phyloP scores from a whole-genome alignment of 75 land plant species.

The Sequoiadendron giganteum region DNA sequence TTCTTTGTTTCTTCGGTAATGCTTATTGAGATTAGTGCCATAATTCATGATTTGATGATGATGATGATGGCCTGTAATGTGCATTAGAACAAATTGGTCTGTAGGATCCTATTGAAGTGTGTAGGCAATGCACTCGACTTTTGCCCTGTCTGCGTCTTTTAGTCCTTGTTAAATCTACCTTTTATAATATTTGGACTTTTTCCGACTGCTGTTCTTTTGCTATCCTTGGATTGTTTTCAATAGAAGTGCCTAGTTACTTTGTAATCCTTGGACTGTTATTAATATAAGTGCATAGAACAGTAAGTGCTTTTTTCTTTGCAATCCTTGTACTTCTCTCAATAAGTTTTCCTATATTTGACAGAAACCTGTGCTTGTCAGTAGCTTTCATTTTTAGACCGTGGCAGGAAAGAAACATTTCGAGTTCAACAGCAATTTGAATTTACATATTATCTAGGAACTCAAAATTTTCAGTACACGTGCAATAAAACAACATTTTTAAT shows the following conservation, averaged over 20 bases:
- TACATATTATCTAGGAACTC: background rate
- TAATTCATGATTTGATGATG: too few relatives aligned
- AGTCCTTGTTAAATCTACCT: too few relatives aligned
- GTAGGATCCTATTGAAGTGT: too few relatives aligned
- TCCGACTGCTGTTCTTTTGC: too few relatives aligned
- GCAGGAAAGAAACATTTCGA: background rate
- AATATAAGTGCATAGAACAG: background rate
- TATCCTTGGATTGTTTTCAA: background rate
- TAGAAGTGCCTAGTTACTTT: background rate
- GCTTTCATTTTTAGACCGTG: background rate
- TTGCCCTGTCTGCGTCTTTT: too few relatives aligned
- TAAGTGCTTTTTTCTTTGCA: too few relatives aligned
- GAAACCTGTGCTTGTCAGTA: background rate
- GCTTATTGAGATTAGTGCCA: background rate
- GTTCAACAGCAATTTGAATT: background rate
- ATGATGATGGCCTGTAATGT: too few relatives aligned
- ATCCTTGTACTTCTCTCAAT: too few relatives aligned
- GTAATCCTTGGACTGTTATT: background rate
- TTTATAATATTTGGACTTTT: background rate
- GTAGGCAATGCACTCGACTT: too few relatives aligned
- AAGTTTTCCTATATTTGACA: background rate
- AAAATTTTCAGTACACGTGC: background rate
- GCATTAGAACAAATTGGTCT: too few relatives aligned
- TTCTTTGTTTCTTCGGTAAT: background rate
- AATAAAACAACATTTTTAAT: background rate